Evolutionary conservation across 2,329 filamentous ascomycete genomes (phyloP).

Genomic region (Balansia obtecta): DNA sequence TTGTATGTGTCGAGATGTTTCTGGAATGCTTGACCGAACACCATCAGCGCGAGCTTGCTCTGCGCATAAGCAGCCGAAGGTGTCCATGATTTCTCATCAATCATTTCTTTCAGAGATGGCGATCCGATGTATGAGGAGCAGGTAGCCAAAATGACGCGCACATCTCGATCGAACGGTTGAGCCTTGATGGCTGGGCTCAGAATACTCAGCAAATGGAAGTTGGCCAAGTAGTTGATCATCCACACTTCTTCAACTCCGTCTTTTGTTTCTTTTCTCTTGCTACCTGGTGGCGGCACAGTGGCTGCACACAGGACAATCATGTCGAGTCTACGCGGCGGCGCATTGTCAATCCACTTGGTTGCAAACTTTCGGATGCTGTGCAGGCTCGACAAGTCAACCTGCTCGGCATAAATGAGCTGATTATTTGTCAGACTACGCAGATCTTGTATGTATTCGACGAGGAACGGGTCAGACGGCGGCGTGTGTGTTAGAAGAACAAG

Average conservation of each 20-base stretch:
- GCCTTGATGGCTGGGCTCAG: conserved; percentile 80
- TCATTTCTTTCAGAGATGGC: conserved; percentile 46
- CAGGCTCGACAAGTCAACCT: conserved; percentile 80
- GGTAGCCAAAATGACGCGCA: conserved; percentile 74
- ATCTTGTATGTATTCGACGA: conserved; percentile 87
- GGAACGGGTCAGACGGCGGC: conserved; percentile 70
- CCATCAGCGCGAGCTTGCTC: conserved; percentile 70
- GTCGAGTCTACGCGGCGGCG: conserved; percentile 76
- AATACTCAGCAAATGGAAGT: conserved; percentile 89
- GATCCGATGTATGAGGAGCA: conserved; percentile 82
- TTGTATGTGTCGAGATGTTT: conserved; percentile 80
- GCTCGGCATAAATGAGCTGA: conserved; percentile 85
- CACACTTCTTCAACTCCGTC: conserved; percentile 83
- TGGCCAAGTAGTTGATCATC: conserved; percentile 91
- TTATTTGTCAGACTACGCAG: conserved; percentile 66
- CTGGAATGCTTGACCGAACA: conserved; percentile 82
- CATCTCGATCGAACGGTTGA: conserved; percentile 87
- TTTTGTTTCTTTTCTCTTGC: conserved; percentile 45
- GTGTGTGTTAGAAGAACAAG: conserved; percentile 80
- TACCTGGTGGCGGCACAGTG: conserved; percentile 57
- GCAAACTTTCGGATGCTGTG: conserved; percentile 87
- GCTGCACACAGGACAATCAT: conserved; percentile 83
- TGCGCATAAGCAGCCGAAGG: conserved; percentile 47
- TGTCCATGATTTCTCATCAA: conserved; percentile 39
- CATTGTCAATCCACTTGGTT: conserved; percentile 96